Evolutionary conservation across 345 rosid species (phyloP).

Genomic region (Adansonia digitata): DNA sequence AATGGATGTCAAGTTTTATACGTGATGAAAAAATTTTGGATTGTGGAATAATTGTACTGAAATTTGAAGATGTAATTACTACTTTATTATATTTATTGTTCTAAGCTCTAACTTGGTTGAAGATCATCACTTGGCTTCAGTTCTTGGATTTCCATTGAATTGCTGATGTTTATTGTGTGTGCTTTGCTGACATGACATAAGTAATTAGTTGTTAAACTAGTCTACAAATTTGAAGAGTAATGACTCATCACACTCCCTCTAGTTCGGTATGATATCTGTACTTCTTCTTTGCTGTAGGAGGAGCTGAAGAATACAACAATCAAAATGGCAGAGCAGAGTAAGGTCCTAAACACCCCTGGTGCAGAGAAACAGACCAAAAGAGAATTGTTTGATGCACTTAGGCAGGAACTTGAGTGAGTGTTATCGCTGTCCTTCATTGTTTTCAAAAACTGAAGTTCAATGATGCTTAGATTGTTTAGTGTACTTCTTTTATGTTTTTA

Average conservation of each 20-base stretch:
- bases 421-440: background rate
- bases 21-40: background rate
- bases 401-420: conserved; percentile 67
- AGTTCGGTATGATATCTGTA: background rate
- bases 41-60: background rate
- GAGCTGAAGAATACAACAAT: conserved; percentile 63
- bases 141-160: background rate
- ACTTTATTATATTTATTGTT: background rate
- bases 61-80: background rate
- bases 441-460: background rate
- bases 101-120: background rate
- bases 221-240: background rate
- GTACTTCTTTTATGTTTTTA: background rate
- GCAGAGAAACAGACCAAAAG: conserved; percentile 77
- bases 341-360: conserved; percentile 65
- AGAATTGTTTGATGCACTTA: conserved; percentile 65
- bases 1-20: background rate
- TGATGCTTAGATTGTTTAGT: background rate
- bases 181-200: background rate
- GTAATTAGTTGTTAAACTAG: background rate
- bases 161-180: background rate
- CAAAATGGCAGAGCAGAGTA: conserved; percentile 71
- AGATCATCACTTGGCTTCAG: background rate
- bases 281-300: conserved; percentile 35
- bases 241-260: background rate